Conservation (phyloP, 768 basidiomycete species). For the Termitomyces sp. region DNA sequence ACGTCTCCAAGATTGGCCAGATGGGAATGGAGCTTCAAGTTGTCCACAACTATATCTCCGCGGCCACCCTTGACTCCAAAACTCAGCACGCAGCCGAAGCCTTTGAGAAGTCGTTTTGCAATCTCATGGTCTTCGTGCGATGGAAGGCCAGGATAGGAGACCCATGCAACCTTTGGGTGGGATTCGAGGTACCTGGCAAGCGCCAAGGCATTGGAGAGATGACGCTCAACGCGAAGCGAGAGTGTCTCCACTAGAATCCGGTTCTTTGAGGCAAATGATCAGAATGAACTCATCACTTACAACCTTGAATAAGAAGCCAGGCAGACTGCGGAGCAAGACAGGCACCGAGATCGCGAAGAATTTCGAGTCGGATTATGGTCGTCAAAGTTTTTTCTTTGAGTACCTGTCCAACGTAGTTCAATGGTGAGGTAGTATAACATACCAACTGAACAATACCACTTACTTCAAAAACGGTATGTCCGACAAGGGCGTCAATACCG, state of each 20-base stretch:
- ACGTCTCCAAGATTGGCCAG: constrained; percentile 43
- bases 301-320: constrained; percentile 55
- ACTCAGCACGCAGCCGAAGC: constrained; percentile 59
- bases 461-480: constrained; percentile 14
- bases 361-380: constrained; percentile 38
- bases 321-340: constrained; percentile 54
- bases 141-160: constrained; percentile 57
- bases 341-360: constrained; percentile 54
- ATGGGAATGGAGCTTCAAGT: constrained; percentile 33
- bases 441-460: background rate
- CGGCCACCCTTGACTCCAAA: constrained; percentile 57
- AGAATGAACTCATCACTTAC: background rate
- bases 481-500: constrained; percentile 8
- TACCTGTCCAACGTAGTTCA: constrained; percentile 1
- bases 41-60: constrained; percentile 31
- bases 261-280: background rate
- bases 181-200: constrained; percentile 41
- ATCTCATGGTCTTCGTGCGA: constrained; percentile 48
- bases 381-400: constrained; percentile 18
- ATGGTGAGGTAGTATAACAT: background rate
- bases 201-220: constrained; percentile 51
- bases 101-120: constrained; percentile 43
- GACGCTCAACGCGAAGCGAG: constrained; percentile 54
- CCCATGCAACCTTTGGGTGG: constrained; percentile 59
- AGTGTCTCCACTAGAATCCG: constrained; percentile 47